Conservation (phyloP, 78 protist species). For the Chrysochromulina parva region DNA sequence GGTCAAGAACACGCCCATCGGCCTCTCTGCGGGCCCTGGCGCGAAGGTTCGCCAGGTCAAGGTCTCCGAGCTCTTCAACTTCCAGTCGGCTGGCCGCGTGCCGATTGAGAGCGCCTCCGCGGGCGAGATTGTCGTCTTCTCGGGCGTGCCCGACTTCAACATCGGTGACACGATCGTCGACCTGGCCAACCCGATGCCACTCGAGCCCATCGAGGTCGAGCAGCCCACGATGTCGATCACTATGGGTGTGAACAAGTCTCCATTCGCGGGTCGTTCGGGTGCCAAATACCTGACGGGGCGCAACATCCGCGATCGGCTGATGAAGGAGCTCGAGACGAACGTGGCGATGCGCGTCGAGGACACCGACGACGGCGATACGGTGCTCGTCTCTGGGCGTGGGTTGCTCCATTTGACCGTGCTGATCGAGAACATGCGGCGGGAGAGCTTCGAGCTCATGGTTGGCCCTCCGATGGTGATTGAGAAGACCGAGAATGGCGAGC, state of each 20-base stretch:
- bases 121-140: conserved; percentile 86
- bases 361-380: not conserved
- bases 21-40: not conserved
- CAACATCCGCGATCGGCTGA: conserved; percentile 67
- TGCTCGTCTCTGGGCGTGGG: conserved; percentile 79
- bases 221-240: conserved; percentile 80
- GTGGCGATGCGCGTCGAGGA: conserved; percentile 68
- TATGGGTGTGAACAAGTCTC: conserved; percentile 76
- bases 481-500: conserved; percentile 5
- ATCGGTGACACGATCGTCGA: conserved; percentile 76
- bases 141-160: conserved; percentile 59
- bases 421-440: conserved; percentile 83
- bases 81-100: not conserved
- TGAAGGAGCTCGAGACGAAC: conserved; percentile 77
- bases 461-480: conserved; percentile 10
- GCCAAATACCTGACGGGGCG: conserved; percentile 51
- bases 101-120: conserved; percentile 68
- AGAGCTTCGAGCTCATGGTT: conserved; percentile 82
- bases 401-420: conserved; percentile 90
- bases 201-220: conserved; percentile 71
- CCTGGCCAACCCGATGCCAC: conserved; percentile 4
- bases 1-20: too few relatives aligned
- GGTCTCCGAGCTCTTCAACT: not conserved
- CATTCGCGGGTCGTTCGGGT: conserved; percentile 61
- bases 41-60: not conserved